These are phyloP conservation scores for Cutaneotrichosporon daszewskae DNA, from an alignment of 1,284 basidiomycete genomes.

Conservation along the genomic window DNA sequence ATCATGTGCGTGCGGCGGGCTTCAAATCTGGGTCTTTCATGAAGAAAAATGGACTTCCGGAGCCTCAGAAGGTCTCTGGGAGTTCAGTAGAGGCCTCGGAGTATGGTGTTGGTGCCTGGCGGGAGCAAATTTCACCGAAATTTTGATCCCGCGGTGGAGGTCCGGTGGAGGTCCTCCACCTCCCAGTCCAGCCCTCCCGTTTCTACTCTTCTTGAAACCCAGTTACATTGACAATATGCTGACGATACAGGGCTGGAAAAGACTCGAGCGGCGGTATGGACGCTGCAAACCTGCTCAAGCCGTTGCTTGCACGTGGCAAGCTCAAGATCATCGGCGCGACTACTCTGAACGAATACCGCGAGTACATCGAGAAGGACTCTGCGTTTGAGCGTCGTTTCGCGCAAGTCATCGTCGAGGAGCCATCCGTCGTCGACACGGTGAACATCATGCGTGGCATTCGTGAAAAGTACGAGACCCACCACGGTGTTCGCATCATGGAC, in stretches of 20 bases:
- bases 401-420: slow-evolving; percentile 79
- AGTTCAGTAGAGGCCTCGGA: no score
- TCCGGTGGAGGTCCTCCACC: no score
- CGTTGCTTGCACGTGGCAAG: slow-evolving; percentile 72
- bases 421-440: slow-evolving; percentile 75
- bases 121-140: no score
- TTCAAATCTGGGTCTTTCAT: no score
- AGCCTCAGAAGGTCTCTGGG: no score
- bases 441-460: slow-evolving; percentile 85
- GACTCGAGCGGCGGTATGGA: slow-evolving; percentile 61
- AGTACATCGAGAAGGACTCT: slow-evolving; percentile 86
- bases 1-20: no score
- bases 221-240: no score
- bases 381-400: slow-evolving; percentile 87
- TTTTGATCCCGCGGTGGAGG: no score
- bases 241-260: not conserved
- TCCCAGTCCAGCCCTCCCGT: no score
- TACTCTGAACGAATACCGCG: slow-evolving; percentile 83
- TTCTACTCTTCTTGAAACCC: no score
- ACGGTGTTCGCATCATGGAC: slow-evolving; percentile 86
- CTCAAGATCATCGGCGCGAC: slow-evolving; percentile 82
- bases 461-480: slow-evolving; percentile 75
- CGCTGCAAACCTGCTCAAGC: slow-evolving; percentile 62
- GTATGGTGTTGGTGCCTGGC: no score
- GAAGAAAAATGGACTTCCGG: no score